Evolutionary conservation across 495 filamentous ascomycete genomes (phyloP).

Genomic region (Polyplosphaeria fusca): DNA sequence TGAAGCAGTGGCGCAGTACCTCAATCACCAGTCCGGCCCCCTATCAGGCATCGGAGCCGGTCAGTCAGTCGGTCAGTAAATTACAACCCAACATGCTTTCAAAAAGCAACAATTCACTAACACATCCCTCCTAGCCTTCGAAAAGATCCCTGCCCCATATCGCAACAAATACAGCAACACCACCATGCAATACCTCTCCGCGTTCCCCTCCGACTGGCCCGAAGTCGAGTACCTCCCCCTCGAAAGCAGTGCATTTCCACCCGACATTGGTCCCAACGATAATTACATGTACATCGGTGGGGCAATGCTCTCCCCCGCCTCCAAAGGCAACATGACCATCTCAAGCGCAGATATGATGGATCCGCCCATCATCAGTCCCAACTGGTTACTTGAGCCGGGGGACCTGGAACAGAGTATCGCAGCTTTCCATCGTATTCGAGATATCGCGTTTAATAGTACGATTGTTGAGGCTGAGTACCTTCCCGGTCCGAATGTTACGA

Average conservation of each 20-base stretch:
- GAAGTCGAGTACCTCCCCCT: conserved; percentile 51
- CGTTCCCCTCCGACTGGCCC: conserved; percentile 56
- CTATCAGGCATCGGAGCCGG: too few species aligned
- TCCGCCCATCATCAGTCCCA: conserved; percentile 53
- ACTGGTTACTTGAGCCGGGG: conserved; percentile 51
- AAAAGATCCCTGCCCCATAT: conserved; percentile 25
- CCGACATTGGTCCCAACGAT: too few species aligned
- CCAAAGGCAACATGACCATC: conserved; percentile 56
- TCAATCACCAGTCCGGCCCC: too few species aligned
- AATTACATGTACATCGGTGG: too few species aligned
- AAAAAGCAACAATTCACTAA: conserved; percentile 4
- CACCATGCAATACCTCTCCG: conserved; percentile 38
- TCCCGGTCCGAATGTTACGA: conserved; percentile 49
- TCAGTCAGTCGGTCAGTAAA: too few species aligned
- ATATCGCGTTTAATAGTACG: conserved; percentile 44
- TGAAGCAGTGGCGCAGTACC: conserved; percentile 2
- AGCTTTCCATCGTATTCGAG: conserved; percentile 52
- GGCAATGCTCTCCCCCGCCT: conserved; percentile 48
- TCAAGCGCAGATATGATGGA: conserved; percentile 42
- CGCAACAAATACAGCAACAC: conserved; percentile 7
- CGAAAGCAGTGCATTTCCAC: too few species aligned
- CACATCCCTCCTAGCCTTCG: conserved; percentile 23
- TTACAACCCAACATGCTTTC: too few species aligned
- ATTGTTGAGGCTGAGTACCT: conserved; percentile 47
- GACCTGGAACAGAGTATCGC: conserved; percentile 57